Percentiles rank a stretch among this genome's conserved stretches.
Conservation (phyloP, 352 stramenopile species). For the Phytophthora niederhauseri region DNA sequence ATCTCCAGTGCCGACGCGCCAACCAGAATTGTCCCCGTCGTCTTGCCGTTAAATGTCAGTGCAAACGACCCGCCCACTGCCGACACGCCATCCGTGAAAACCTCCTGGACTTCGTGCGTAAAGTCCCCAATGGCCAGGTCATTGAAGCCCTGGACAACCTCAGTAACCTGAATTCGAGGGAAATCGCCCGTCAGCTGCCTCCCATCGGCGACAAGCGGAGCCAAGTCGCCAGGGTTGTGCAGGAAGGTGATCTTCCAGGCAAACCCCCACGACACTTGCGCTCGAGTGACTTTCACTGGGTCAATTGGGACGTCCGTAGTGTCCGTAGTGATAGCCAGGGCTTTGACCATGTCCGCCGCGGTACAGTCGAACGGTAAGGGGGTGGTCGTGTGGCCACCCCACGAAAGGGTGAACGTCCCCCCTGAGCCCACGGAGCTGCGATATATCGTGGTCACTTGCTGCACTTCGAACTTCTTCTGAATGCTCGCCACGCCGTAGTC, state of each 20-base stretch:
- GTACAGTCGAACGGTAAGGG: conserved; percentile 76
- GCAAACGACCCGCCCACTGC: conserved; percentile 82
- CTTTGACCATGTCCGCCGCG: conserved; percentile 69
- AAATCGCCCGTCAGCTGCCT: conserved; percentile 90
- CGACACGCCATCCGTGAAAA: conserved; percentile 29
- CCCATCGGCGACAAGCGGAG: conserved; percentile 81
- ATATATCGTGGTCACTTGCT: conserved; percentile 82
- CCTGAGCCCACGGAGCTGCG: conserved; percentile 65
- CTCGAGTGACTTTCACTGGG: conserved; percentile 77
- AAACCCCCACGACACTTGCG: conserved; percentile 81
- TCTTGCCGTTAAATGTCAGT: conserved; percentile 91
- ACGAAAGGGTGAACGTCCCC: conserved; percentile 94
- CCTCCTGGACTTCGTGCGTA: conserved; percentile 82
- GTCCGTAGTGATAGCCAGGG: conserved; percentile 80
- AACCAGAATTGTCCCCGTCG: conserved; percentile 72
- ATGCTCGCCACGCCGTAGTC: conserved; percentile 90
- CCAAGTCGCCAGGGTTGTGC: conserved; percentile 89
- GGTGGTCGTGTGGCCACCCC: conserved; percentile 82
- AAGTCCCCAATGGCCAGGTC: conserved; percentile 91
- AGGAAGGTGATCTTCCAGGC: conserved; percentile 94
- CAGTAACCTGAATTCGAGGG: conserved; percentile 77
- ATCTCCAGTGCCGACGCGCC: conserved; percentile 85
- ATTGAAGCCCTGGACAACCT: conserved; percentile 44
- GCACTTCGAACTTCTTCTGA: conserved; percentile 90
- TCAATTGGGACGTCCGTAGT: conserved; percentile 73